phyloP scores from a whole-genome alignment of 2,329 filamentous ascomycete genomes.

The Xylariaceae sp. region DNA sequence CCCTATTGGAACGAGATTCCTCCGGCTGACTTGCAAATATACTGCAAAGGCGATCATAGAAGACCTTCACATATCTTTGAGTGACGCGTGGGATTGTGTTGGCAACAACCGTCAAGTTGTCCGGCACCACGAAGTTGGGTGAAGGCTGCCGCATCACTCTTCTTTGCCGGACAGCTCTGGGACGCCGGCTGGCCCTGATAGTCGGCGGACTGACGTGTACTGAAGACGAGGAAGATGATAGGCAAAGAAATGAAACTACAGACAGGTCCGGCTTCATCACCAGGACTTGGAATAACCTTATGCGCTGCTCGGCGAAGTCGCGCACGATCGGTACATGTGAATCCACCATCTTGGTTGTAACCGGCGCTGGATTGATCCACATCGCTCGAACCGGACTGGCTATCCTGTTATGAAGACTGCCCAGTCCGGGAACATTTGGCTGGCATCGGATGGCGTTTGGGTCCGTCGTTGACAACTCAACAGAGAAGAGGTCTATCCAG shows the following conservation, averaged over 20 bases:
- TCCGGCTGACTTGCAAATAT: slow-evolving; percentile 1
- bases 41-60: slow-evolving; percentile 19
- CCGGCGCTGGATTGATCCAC: slow-evolving; percentile 17
- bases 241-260: slow-evolving; percentile 35
- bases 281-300: slow-evolving; percentile 44
- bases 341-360: slow-evolving; percentile 21
- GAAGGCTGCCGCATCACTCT: slow-evolving; percentile 14
- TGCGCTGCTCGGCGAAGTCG: slow-evolving; percentile 29
- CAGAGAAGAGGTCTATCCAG: slow-evolving; percentile 25
- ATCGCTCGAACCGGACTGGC: slow-evolving; percentile 17
- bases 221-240: slow-evolving; percentile 14
- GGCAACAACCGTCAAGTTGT: slow-evolving; percentile 12
- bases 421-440: slow-evolving; percentile 18
- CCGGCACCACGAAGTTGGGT: slow-evolving; percentile 22
- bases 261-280: slow-evolving; percentile 39
- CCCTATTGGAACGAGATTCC: slow-evolving; percentile 1
- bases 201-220: slow-evolving; percentile 15
- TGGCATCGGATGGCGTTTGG: slow-evolving; percentile 22
- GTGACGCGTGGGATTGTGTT: not conserved
- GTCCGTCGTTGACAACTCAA: slow-evolving; percentile 19
- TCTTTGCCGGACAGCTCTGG: slow-evolving; percentile 6
- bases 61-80: slow-evolving; percentile 17
- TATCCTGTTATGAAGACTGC: slow-evolving; percentile 8
- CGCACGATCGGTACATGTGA: slow-evolving; percentile 9
- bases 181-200: slow-evolving; percentile 9